Base-by-base conservation (phyloP, 2,329 filamentous ascomycete species). In the Colletotrichum spaethianum region DNA sequence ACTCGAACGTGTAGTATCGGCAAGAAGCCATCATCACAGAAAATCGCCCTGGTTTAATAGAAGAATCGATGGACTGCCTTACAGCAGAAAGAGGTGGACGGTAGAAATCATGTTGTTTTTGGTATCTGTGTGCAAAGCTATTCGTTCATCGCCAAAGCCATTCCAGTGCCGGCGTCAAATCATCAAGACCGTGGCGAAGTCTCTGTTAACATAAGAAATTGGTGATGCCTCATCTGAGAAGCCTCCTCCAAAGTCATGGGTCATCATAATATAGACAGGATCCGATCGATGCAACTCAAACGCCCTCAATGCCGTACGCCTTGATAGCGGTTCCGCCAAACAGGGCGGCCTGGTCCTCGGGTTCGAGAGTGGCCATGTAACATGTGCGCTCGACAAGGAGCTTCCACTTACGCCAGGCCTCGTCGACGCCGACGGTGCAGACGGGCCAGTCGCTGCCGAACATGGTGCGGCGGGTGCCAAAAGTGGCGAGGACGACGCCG, bases 361-460 rank as follows among this genome's bases (percentile, higher is more conserved):
- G 86, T 1, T 81, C 84, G 72, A 95, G 80, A 52, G 86, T 86
- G 1, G 88, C 89, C 86, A 92, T 87, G 81, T 87, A 86, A 75
- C 95, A 89, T 76, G 94, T 86, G 74, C 85, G 85, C 74, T 92
- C 89, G 23, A 97, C 93, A 1, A 96, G 85, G 26, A 85, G 86
- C 74, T 86, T 89, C 95, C 95, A 98, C 76, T 92, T 89, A 44
- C 84, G 83, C 94, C 95, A 98, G 40, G 93, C 91, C 59, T 87
- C 84, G 52, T 86, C 86, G 0, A 76, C 66, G 75, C 80, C 77
- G 42, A 94, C 84, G 74, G 94, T 95, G 83, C 94, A 97, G 0
- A 98, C 92, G 2, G 96, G 95, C 96, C 96, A 98, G 81, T 98
- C 95, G 75, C 93, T 95, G 31, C 93, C 95, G 81, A 96, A 98